phyloP scores from a whole-genome alignment of 257 asterid species.

The Solanum dulcamara region DNA sequence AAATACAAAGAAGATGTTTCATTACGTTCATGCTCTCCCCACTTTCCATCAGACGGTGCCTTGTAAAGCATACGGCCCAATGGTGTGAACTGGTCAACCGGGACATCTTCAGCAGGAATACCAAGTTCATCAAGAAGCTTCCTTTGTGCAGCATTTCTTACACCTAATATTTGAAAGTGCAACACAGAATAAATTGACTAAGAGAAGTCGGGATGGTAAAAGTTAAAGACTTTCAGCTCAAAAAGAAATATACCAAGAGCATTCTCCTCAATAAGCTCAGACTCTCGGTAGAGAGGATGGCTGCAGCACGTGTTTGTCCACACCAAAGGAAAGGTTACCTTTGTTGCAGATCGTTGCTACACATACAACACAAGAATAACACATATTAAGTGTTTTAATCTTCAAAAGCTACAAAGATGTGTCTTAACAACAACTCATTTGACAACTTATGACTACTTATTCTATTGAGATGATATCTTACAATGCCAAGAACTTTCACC shows the following conservation, averaged over 20 bases:
- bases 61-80: slow-evolving; percentile 91
- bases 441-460: not conserved
- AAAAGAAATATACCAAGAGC: slow-evolving; percentile 45
- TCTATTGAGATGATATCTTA: not conserved
- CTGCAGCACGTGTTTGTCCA: slow-evolving; percentile 99
- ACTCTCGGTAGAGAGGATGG: slow-evolving; percentile 85
- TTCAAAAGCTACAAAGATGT: not conserved
- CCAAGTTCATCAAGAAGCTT: slow-evolving; percentile 91
- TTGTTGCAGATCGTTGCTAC: slow-evolving; percentile 95
- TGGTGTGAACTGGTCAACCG: slow-evolving; percentile 70
- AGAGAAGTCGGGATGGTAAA: not conserved
- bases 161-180: slow-evolving; percentile 31
- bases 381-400: not conserved
- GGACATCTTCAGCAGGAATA: slow-evolving; percentile 79
- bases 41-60: slow-evolving; percentile 95
- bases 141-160: slow-evolving; percentile 93
- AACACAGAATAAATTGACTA: not conserved
- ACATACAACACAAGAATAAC: not conserved
- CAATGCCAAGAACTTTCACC: not conserved
- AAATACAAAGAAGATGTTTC: not conserved
- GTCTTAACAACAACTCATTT: not conserved
- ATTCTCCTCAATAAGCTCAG: slow-evolving; percentile 79
- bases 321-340: slow-evolving; percentile 90
- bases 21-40: slow-evolving; percentile 98
- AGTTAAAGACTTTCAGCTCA: not conserved